Percentiles rank a stretch among this genome's conserved stretches.
Conservation (phyloP, 495 filamentous ascomycete genomes). For the Tuber melanosporum region DNA sequence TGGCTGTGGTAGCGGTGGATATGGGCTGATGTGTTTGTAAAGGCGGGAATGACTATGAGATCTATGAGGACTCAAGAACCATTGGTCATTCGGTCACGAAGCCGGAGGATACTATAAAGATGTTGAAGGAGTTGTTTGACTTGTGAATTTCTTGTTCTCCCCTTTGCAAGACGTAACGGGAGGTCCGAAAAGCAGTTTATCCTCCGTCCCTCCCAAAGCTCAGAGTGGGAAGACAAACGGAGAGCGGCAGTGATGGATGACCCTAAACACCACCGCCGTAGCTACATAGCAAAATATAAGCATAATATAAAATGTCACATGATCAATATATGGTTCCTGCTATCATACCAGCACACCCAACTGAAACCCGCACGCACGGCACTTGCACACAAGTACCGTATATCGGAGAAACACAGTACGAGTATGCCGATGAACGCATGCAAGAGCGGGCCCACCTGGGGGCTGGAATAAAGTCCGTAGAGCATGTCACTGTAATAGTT, state of each 20-base stretch:
- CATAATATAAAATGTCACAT: background rate
- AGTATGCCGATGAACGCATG: too few relatives aligned
- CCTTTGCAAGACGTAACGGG: background rate
- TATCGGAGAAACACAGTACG: background rate
- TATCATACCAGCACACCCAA: background rate
- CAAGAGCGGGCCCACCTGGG: background rate
- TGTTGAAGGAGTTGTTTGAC: conserved; percentile 72
- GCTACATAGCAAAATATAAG: background rate
- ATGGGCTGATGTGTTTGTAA: background rate
- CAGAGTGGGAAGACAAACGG: background rate
- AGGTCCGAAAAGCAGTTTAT: background rate
- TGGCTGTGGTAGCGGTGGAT: background rate
- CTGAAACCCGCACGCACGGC: background rate
- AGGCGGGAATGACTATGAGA: conserved; percentile 91
- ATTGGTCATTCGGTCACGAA: conserved; percentile 73
- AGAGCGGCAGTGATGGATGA: background rate
- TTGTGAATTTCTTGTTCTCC: conserved; percentile 47
- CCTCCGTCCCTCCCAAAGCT: background rate
- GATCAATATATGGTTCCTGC: background rate
- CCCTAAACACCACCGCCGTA: background rate
- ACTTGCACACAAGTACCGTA: background rate
- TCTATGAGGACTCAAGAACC: conserved; percentile 71
- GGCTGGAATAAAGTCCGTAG: background rate
- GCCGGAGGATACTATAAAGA: conserved; percentile 71
- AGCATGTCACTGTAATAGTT: background rate